Evolutionary conservation across 2,329 filamentous ascomycete species (phyloP).

Genomic region (Exserohilum rostratum): DNA sequence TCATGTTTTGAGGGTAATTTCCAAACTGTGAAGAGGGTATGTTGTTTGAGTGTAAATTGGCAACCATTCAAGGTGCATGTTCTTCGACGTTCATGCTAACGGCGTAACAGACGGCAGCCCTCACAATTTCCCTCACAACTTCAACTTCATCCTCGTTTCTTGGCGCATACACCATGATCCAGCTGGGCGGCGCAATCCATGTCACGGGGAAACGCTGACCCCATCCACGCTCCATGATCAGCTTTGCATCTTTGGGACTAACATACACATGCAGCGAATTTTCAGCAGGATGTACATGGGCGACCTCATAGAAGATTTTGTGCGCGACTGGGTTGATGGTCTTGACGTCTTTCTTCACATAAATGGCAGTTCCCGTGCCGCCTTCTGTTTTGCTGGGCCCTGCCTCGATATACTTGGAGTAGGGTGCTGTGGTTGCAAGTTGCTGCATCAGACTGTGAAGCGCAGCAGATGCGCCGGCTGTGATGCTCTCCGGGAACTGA

Average conservation of each 20-base stretch:
- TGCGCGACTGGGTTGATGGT: slow-evolving; percentile 37
- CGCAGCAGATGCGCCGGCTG: slow-evolving; percentile 20
- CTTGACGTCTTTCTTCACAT: slow-evolving; percentile 31
- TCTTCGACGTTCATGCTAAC: slow-evolving; percentile 33
- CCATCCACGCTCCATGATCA: slow-evolving; percentile 77
- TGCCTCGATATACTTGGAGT: slow-evolving; percentile 26
- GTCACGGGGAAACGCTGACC: slow-evolving; percentile 65
- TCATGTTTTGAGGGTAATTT: background rate
- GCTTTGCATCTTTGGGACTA: slow-evolving; percentile 75
- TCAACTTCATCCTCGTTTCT: slow-evolving; percentile 71
- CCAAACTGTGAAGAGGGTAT: background rate
- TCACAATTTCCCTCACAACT: slow-evolving; percentile 71
- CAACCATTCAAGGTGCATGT: background rate
- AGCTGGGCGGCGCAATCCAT: slow-evolving; percentile 39
- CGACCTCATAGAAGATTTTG: slow-evolving; percentile 42
- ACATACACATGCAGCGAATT: slow-evolving; percentile 79
- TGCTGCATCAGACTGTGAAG: slow-evolving; percentile 31
- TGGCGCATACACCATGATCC: slow-evolving; percentile 78
- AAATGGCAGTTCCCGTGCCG: slow-evolving; percentile 40
- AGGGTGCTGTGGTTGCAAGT: slow-evolving; percentile 26
- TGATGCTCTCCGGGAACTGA: slow-evolving; percentile 31
- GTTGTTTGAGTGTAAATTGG: background rate
- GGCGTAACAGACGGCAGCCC: slow-evolving; percentile 73
- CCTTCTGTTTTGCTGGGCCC: slow-evolving; percentile 39
- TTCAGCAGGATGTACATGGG: slow-evolving; percentile 77